These are phyloP conservation scores for Allium cepa DNA, from an alignment of 106 monocot genomes.

Conservation along the genomic window DNA sequence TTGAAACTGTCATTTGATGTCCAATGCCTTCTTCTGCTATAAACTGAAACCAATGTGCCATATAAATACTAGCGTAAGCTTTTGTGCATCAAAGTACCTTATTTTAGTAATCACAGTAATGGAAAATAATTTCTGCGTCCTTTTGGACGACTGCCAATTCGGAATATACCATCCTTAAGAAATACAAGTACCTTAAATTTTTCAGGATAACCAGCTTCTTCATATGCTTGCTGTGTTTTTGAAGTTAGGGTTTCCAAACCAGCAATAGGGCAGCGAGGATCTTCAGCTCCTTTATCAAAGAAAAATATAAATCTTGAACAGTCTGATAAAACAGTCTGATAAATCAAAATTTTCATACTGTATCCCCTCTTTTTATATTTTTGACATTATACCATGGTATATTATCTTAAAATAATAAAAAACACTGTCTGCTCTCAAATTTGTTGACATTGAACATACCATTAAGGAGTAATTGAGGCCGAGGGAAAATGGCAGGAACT, in stretches of 20 bases:
- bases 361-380: not conserved
- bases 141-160: too few species aligned
- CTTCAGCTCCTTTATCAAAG: conserved; percentile 61
- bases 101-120: too few species aligned
- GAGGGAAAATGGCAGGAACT: conserved; percentile 56
- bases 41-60: conserved; percentile 29
- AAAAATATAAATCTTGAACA: not conserved
- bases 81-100: too few species aligned
- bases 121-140: too few species aligned
- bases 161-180: too few species aligned
- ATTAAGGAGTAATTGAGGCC: conserved; percentile 62
- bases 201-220: conserved; percentile 32
- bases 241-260: conserved; percentile 43
- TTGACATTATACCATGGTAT: not conserved
- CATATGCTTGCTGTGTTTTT: conserved; percentile 51
- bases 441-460: conserved; percentile 20
- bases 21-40: conserved; percentile 67
- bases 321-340: too few species aligned
- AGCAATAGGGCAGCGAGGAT: conserved; percentile 75
- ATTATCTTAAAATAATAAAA: not conserved
- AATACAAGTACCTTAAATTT: conserved; percentile 49
- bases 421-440: not conserved
- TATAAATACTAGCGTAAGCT: too few species aligned
- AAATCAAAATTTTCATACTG: not conserved
- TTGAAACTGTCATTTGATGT: conserved; percentile 67